These are phyloP conservation scores for Fusarium sambucinum DNA, from an alignment of 2,329 filamentous ascomycete species.

Conservation along the genomic window DNA sequence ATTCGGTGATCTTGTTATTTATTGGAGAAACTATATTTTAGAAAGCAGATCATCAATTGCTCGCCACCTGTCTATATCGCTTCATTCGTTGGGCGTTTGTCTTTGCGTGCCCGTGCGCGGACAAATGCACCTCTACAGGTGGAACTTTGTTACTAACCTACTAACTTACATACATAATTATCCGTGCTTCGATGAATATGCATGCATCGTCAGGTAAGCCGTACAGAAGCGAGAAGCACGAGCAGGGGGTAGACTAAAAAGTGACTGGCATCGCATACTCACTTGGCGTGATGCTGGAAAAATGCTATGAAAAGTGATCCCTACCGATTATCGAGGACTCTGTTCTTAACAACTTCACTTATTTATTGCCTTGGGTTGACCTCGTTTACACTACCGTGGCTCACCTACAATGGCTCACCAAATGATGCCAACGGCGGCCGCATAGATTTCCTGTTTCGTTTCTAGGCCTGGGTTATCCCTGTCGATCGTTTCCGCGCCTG, in stretches of 20 bases:
- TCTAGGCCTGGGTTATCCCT: slow-evolving; percentile 35
- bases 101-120: not conserved
- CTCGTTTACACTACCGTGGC: not conserved
- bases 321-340: not conserved
- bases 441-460: slow-evolving; percentile 44
- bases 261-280: not conserved
- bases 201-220: slow-evolving; percentile 28
- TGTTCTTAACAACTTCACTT: slow-evolving; percentile 14
- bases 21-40: not conserved
- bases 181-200: slow-evolving; percentile 14
- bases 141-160: not conserved
- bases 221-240: slow-evolving; percentile 30
- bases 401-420: slow-evolving; percentile 8
- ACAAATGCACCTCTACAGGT: slow-evolving; percentile 5
- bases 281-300: slow-evolving; percentile 19
- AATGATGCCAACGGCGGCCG: slow-evolving; percentile 23
- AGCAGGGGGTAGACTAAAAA: not conserved
- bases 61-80: not conserved
- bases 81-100: not conserved
- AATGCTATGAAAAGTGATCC: not conserved
- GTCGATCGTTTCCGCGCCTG: slow-evolving; percentile 40
- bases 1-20: not conserved
- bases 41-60: slow-evolving; percentile 11
- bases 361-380: slow-evolving; percentile 11
- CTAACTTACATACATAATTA: not conserved